Evolutionary conservation across 129 eudicot species (phyloP), one percentile per base, ranked within the genome.

Genomic region (Dittrichia graveolens): DNA sequence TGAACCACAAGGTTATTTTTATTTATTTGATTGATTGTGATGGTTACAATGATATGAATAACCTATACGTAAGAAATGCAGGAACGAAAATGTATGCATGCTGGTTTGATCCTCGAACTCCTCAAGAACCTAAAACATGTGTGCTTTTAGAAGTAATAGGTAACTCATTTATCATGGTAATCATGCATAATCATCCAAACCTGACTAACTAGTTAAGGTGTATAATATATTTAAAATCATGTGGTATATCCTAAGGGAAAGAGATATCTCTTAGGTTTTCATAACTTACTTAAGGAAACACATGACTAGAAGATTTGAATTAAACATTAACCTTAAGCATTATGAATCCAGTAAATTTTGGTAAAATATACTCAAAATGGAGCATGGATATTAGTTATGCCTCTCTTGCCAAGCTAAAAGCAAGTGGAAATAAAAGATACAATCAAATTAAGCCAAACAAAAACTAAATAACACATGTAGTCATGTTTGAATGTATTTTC

Each of bases 401-500:
- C 31, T 24, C 31, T 24, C 31, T 24, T 24, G 31, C 31, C 31
- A 24, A 24, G 31, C 31, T 24, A 24, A 13, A 24, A 56, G 61
- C 19, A 56, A 56, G n/a, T 56, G 61, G 14, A 24, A 19, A 38
- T 56, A 8, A 7, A 56, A 5, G 24, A 56, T 19, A 56, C 37
- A 56, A 56, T 56, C 61, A 56, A 24, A 24, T 56, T 56, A 7
- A 56, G 61, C 61, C n/a, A 56, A 56, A 18, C n/a, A 8, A 56
- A 8, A 56, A 56, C 13, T n/a, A 5, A 56, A 56, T 56, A 24
- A 24, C 31, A 0, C 31, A 24, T 24, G 31, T 24, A 24, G 31
- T 24, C 31, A 24, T 24, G 31, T 24, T 2, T 24, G 31, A 24
- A 24, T 24, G n/a, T 24, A 24, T 24, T 24, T 0, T 24, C 31